A percentile compares a stretch with the other conserved stretches of the same genome.
These are phyloP conservation scores for Plasmodium cynomolgi DNA, from an alignment of 169 alveolate species.

Conservation along the genomic window DNA sequence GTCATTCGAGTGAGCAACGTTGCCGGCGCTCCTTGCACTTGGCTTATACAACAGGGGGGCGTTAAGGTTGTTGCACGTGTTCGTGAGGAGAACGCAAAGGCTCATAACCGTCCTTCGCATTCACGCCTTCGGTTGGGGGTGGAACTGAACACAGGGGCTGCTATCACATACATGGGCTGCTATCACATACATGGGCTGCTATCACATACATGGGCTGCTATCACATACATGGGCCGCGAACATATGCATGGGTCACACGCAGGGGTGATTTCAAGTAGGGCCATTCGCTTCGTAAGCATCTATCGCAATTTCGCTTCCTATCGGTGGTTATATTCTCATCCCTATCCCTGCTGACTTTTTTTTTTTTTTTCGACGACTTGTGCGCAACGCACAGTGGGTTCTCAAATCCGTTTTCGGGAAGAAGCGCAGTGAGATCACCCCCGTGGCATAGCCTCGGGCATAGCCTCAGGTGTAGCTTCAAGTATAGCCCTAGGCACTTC, in stretches of 20 bases:
- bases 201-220: not conserved
- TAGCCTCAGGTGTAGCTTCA: too few relatives aligned
- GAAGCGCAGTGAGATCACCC: not conserved
- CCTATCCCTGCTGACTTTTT: not conserved
- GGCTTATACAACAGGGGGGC: not conserved
- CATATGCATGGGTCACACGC: not conserved
- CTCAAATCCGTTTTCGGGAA: not conserved
- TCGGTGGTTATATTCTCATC: not conserved
- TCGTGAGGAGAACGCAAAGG: conserved; percentile 18
- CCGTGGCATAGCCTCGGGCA: not conserved
- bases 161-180: not conserved
- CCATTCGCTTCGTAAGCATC: not conserved
- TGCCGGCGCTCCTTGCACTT: not conserved
- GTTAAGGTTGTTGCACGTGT: conserved; percentile 12
- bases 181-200: too few relatives aligned
- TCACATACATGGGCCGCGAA: too few relatives aligned
- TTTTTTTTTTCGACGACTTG: not conserved
- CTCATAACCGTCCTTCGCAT: conserved; percentile 15
- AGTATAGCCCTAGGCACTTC: too few relatives aligned
- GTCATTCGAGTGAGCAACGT: not conserved
- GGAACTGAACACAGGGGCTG: not conserved
- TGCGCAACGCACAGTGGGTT: not conserved
- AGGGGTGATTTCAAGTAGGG: not conserved
- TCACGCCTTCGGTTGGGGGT: not conserved
- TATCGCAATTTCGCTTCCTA: not conserved